Evolutionary conservation across 179 eudicot species (phyloP), one percentile per base, ranked within the genome.

Genomic region (Pouteria campechiana): DNA sequence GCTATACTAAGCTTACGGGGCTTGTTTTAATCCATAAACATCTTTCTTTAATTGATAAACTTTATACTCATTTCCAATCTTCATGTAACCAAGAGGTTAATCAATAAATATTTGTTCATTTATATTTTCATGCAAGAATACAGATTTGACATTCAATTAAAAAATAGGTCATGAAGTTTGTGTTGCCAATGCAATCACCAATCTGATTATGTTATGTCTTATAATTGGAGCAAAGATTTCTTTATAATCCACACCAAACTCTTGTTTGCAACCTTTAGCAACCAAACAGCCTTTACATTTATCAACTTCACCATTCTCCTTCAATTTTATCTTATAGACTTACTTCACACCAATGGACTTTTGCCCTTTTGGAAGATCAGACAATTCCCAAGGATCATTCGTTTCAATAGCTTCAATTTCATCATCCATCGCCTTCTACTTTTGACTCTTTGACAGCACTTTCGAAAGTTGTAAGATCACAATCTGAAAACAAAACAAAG

Each of bases 1-100:
- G 32, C 50, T 45, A 30, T 29, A 45, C 50, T 25, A 45, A 28
- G 50, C 37, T 30, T 20, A 1, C 27, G 46, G 46, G 16, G 32
- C 22, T 42, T 42, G 31, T 13, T 42, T 42, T 1, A 42, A 20
- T 25, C 45, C 45, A 22, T 41, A 22, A 9, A 41, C 11, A 17
- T 15, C 45, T n/a, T 41, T 41, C 25, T 41, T 42, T 12, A 25
- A 25, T 25, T 12, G 25, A 25, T 12, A 42, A 17, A 42, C 46
- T 4, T 42, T 25, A 15, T 45, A 30, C 23, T 41, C 37, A 28
- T 30, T 9, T 17, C 50, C 36, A 17, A 16, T 12, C 25, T 17
- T 30, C 17, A 17, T 8, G 20, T 45, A 30, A 10, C 37, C 19
- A 31, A 25, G 37, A 41, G 37, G 50, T 30, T 45, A 37, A 15